These are phyloP conservation scores for Fraxinus xanthoxyloides DNA, from an alignment of 305 asterid genomes.

Conservation along the genomic window DNA sequence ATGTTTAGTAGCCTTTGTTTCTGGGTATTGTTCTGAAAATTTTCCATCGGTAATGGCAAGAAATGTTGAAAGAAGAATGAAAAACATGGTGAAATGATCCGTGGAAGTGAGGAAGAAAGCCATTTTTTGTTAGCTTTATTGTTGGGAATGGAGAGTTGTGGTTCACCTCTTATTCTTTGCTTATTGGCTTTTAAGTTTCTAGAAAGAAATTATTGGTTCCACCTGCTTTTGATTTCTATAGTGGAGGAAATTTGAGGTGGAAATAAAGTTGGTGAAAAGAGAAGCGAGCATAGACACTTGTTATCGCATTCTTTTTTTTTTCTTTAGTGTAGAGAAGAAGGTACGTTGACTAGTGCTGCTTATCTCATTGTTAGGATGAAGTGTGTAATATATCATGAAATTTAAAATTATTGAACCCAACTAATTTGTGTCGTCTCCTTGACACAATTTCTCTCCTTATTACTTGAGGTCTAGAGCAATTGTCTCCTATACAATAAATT, in stretches of 20 bases:
- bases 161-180: neutral
- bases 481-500: no score
- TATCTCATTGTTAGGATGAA: neutral
- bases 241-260: neutral
- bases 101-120: constrained; percentile 9
- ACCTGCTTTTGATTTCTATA: neutral
- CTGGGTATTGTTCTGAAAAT: constrained; percentile 24
- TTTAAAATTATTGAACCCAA: neutral
- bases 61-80: constrained; percentile 21
- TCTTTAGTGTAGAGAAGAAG: neutral
- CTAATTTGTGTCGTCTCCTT: neutral
- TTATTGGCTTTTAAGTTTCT: neutral
- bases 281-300: neutral
- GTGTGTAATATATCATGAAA: neutral
- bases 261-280: neutral
- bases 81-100: neutral
- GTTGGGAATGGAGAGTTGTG: neutral
- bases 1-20: neutral
- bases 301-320: neutral
- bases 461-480: no score
- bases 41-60: constrained; percentile 7
- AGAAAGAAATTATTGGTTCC: neutral
- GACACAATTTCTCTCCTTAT: neutral
- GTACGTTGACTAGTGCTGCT: neutral
- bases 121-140: constrained; percentile 18